Percentiles rank a stretch among this genome's conserved stretches.
Evolutionary conservation across 345 rosid genomes (phyloP).

Genomic region (Heritiera fomes): DNA sequence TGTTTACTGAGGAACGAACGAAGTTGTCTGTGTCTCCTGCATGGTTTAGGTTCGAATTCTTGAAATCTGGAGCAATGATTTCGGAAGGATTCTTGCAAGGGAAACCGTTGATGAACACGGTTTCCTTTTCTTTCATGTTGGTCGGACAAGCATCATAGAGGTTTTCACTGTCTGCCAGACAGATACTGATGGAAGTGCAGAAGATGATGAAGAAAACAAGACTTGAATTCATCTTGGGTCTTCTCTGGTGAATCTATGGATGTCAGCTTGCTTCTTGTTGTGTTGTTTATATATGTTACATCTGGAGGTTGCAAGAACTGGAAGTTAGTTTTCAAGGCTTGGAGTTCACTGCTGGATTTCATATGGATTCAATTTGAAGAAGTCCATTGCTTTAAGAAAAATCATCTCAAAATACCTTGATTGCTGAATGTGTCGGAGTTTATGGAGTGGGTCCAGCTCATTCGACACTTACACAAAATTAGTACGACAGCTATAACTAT

Average conservation of each 20-base stretch:
- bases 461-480: too few species aligned
- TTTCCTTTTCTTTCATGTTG: conserved; percentile 26
- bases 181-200: conserved; percentile 28
- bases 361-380: conserved; percentile 37
- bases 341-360: conserved; percentile 14
- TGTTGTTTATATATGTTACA: conserved; percentile 10
- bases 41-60: conserved; percentile 43
- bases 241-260: conserved; percentile 5
- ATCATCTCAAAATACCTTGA: conserved; percentile 7
- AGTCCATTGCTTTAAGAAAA: conserved; percentile 46
- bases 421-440: neutral
- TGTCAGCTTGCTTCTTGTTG: neutral
- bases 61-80: conserved; percentile 66
- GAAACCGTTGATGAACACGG: conserved; percentile 67
- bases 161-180: conserved; percentile 48
- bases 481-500: neutral
- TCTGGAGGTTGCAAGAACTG: conserved; percentile 14
- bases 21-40: conserved; percentile 67
- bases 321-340: neutral
- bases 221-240: conserved; percentile 38
- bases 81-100: conserved; percentile 64
- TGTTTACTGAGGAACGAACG: conserved; percentile 38
- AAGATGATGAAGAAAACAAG: conserved; percentile 28
- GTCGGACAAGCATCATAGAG: conserved; percentile 77
- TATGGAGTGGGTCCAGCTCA: too few species aligned